Evolutionary conservation across 2,329 filamentous ascomycete species (phyloP).

Genomic region (Endothia cerciana): DNA sequence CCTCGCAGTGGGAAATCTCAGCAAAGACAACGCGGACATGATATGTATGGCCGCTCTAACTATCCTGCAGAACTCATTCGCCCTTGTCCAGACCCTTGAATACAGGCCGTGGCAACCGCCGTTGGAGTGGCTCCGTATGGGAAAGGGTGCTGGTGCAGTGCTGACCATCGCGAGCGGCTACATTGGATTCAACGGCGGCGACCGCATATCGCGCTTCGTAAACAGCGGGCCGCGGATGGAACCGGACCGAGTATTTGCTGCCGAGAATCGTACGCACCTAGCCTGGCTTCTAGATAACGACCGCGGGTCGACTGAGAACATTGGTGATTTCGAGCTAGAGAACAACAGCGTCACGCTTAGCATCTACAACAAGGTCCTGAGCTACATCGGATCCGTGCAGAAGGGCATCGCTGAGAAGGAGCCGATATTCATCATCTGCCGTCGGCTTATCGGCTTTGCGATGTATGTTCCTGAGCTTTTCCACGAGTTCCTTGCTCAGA

Average conservation of each 20-base stretch:
- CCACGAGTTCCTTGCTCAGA: conserved; percentile 39
- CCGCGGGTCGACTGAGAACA: conserved; percentile 32
- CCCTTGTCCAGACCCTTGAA: conserved; percentile 43
- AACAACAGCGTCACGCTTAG: conserved; percentile 33
- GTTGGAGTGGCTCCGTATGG: conserved; percentile 43
- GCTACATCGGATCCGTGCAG: conserved; percentile 41
- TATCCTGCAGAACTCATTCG: conserved; percentile 43
- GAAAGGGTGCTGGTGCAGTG: conserved; percentile 40
- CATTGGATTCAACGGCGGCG: conserved; percentile 31
- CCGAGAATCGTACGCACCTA: conserved; percentile 37
- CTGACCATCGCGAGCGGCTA: conserved; percentile 36
- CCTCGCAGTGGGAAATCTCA: conserved; percentile 39
- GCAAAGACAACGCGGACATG: conserved; percentile 38
- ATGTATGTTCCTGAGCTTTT: conserved; percentile 42
- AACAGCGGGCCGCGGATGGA: conserved; percentile 38
- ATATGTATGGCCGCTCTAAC: conserved; percentile 42
- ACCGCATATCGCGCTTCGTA: conserved; percentile 37
- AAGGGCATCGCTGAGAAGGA: conserved; percentile 37
- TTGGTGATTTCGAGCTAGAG: conserved; percentile 37
- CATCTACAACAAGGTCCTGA: conserved; percentile 40
- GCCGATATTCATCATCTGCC: conserved; percentile 36
- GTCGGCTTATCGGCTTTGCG: conserved; percentile 43
- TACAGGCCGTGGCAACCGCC: conserved; percentile 44
- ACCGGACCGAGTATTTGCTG: conserved; percentile 37
- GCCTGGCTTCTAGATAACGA: conserved; percentile 41